Evolutionary conservation across 768 basidiomycete species (phyloP), one percentile per base, ranked within the genome.

Genomic region (Coprinopsis strossmayeri): DNA sequence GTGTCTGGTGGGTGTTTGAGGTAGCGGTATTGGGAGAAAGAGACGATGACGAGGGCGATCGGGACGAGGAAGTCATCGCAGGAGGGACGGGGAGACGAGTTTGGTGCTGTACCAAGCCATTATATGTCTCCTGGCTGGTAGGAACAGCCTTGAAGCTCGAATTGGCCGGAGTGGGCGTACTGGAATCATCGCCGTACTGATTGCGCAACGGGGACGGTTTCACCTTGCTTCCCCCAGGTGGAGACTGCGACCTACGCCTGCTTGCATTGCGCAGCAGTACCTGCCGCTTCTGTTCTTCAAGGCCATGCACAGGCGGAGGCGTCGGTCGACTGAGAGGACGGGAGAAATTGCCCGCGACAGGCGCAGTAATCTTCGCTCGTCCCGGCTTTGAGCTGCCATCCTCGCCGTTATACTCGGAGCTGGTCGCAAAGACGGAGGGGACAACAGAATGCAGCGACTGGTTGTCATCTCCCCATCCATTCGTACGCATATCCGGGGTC

Each of bases 221-320:
- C 18, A 11, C 23, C 34, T 5, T 27, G 5, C 12, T 17, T 10
- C 5, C 13, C 10, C 12, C 10, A 17, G 46, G 1, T 12, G 21
- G 12, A 2, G 46, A 27, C 18, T 30, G 44, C 13, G 11, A 28
- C 7, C 21, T n/a, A n/a, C 15, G 30, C 24, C 37, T 37, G 45
- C 60, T 69, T 26, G 74, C 66, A 63, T 86, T 85, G 38, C 87
- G 73, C 61, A 82, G 77, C 43, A 87, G 65, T 7, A 78, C 77
- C 43, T 64, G 67, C 34, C 66, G 61, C 56, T 77, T 77, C 53
- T 69, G 70, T 48, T 74, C 71, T 40, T 69, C 66, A 52, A 66
- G 62, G 5, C 60, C 56, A 17, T 65, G 65, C 34, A 59, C 57
- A 53, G 61, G 61, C 27, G 61, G 61, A 24, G 71, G 65, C 10